These are phyloP conservation scores for Quercus ilex DNA, from an alignment of 306 rosid genomes.

Conservation along the genomic window DNA sequence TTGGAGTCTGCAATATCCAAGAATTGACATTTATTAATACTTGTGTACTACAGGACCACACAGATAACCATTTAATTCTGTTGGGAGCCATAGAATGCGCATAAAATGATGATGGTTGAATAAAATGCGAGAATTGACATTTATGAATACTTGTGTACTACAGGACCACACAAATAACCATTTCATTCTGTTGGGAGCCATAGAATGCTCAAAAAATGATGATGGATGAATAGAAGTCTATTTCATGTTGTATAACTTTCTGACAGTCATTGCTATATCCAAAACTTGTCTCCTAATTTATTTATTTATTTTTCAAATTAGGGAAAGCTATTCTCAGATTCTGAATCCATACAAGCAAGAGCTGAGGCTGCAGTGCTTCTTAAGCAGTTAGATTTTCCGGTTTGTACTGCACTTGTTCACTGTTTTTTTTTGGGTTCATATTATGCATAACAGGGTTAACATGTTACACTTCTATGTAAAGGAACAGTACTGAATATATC, in stretches of 20 bases:
- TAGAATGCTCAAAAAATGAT: background rate
- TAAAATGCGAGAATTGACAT: background rate
- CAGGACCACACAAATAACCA: background rate
- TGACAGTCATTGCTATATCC: background rate
- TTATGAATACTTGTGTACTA: background rate
- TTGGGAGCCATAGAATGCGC: background rate
- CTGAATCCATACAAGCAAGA: constrained; percentile 87
- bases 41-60: background rate
- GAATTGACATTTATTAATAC: background rate
- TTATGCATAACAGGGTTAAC: too few species aligned
- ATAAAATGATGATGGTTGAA: too few species aligned
- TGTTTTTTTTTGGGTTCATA: background rate
- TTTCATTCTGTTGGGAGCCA: background rate
- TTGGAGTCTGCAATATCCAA: background rate
- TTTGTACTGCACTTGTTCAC: constrained; percentile 31
- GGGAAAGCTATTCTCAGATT: constrained; percentile 91
- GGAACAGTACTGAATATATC: background rate
- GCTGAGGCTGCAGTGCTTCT: constrained; percentile 97
- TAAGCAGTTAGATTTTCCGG: constrained; percentile 87
- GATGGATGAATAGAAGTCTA: background rate
- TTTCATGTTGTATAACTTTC: constrained; percentile 7
- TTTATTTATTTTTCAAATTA: constrained; percentile 35
- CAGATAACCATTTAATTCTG: background rate
- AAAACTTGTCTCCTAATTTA: constrained; percentile 20
- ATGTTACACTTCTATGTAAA: background rate